Conservation (phyloP, 108 stramenopile species). For the Chaetoceros muelleri region DNA sequence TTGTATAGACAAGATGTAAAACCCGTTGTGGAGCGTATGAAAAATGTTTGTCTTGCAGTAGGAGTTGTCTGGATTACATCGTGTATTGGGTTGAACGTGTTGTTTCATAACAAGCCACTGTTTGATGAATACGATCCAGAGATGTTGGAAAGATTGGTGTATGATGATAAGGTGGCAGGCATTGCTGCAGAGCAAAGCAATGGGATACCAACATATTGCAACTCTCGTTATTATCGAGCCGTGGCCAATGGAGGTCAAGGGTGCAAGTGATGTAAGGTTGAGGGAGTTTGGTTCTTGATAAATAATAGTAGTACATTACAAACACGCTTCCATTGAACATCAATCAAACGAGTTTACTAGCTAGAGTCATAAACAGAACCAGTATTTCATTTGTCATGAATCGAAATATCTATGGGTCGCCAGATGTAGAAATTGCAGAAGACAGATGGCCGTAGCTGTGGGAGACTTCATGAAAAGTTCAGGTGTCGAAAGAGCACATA, state of each 20-base stretch:
- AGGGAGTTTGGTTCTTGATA: too few relatives aligned
- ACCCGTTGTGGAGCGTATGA: conserved; percentile 67
- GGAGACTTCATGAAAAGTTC: too few relatives aligned
- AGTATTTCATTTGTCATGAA: too few relatives aligned
- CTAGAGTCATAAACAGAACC: too few relatives aligned
- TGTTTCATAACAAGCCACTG: conserved; percentile 39
- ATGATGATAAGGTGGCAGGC: conserved; percentile 62
- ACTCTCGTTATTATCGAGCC: conserved; percentile 76
- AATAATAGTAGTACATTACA: too few relatives aligned
- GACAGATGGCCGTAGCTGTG: too few relatives aligned
- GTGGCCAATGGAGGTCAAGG: conserved; percentile 81
- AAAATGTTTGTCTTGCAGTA: conserved; percentile 29
- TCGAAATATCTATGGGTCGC: too few relatives aligned
- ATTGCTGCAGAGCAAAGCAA: conserved; percentile 50
- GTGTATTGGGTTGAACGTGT: conserved; percentile 50
- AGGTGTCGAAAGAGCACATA: too few relatives aligned
- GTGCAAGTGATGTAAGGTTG: too few relatives aligned
- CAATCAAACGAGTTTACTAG: too few relatives aligned
- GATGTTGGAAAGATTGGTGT: conserved; percentile 45
- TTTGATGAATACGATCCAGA: conserved; percentile 82
- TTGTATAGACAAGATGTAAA: conserved; percentile 61
- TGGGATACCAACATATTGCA: conserved; percentile 75
- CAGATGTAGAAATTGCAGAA: too few relatives aligned
- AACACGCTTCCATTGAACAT: too few relatives aligned
- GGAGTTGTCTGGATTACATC: conserved; percentile 56